These are phyloP conservation scores for Rhizomucor miehei DNA, from an alignment of 371 early-diverging fungal species.

Conservation along the genomic window DNA sequence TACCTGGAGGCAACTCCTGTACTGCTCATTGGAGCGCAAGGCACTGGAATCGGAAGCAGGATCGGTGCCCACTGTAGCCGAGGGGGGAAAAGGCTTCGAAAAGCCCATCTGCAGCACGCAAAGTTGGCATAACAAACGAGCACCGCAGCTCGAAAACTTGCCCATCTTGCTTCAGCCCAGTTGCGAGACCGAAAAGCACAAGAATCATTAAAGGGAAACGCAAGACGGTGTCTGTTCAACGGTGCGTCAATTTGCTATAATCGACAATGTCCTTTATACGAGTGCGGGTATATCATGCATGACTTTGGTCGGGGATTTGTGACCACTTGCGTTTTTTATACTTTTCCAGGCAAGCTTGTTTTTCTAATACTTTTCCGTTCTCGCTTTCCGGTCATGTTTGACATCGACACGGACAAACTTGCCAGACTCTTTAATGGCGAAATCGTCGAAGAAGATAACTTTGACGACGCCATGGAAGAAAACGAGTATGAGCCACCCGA, in stretches of 20 bases:
- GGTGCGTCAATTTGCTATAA: too few relatives aligned
- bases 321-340: too few relatives aligned
- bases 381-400: constrained; percentile 8
- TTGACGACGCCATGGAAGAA: constrained; percentile 7
- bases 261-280: too few relatives aligned
- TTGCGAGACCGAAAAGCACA: background rate
- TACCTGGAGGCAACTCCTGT: background rate
- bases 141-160: constrained; percentile 1
- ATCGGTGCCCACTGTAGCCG: background rate
- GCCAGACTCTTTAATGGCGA: constrained; percentile 14
- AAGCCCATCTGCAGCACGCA: background rate
- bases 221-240: too few relatives aligned
- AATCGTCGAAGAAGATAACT: constrained; percentile 6
- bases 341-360: too few relatives aligned
- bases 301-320: too few relatives aligned
- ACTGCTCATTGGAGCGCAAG: background rate
- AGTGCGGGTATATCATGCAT: too few relatives aligned
- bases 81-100: background rate
- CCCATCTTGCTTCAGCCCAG: background rate
- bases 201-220: too few relatives aligned
- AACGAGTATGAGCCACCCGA: background rate
- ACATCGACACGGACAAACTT: constrained; percentile 14
- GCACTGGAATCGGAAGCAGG: background rate
- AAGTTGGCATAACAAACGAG: background rate
- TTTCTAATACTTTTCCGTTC: too few relatives aligned